These are phyloP conservation scores for Pistacia atlantica DNA, from an alignment of 345 rosid genomes.

Conservation along the genomic window DNA sequence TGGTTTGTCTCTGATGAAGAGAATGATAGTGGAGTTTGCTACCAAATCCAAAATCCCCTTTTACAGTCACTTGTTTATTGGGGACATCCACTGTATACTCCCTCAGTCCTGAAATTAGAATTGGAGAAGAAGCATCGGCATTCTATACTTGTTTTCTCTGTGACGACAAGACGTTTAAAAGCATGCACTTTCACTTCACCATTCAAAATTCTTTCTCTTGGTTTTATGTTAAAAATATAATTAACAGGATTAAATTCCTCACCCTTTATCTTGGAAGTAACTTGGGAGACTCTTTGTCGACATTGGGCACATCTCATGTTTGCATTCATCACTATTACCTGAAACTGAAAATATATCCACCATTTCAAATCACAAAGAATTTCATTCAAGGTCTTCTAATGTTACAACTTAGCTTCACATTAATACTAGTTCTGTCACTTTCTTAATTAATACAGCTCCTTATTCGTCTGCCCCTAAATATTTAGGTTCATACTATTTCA, in stretches of 20 bases:
- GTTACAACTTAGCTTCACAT: too few relatives aligned
- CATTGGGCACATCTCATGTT: conserved; percentile 50
- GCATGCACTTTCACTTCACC: too few relatives aligned
- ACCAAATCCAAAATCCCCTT: conserved; percentile 34
- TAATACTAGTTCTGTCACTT: too few relatives aligned
- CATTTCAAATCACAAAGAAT: background rate
- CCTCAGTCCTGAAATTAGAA: conserved; percentile 36
- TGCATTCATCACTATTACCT: conserved; percentile 54
- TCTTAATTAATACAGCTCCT: too few relatives aligned
- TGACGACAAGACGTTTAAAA: too few relatives aligned
- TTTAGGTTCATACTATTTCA: too few relatives aligned
- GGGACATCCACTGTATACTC: conserved; percentile 48
- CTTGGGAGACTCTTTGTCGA: conserved; percentile 29
- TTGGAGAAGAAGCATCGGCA: background rate
- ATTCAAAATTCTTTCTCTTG: background rate
- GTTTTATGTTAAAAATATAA: background rate
- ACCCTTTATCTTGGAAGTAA: conserved; percentile 49
- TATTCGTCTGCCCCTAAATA: too few relatives aligned
- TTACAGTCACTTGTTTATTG: conserved; percentile 41
- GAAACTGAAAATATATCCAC: conserved; percentile 34
- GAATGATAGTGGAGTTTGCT: background rate
- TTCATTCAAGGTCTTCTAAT: too few relatives aligned
- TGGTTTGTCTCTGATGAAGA: background rate
- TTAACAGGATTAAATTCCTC: background rate
- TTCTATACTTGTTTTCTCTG: too few relatives aligned